Base-by-base conservation (phyloP, 2,329 filamentous ascomycete genomes). In the Arthrobotrys sinensis region DNA sequence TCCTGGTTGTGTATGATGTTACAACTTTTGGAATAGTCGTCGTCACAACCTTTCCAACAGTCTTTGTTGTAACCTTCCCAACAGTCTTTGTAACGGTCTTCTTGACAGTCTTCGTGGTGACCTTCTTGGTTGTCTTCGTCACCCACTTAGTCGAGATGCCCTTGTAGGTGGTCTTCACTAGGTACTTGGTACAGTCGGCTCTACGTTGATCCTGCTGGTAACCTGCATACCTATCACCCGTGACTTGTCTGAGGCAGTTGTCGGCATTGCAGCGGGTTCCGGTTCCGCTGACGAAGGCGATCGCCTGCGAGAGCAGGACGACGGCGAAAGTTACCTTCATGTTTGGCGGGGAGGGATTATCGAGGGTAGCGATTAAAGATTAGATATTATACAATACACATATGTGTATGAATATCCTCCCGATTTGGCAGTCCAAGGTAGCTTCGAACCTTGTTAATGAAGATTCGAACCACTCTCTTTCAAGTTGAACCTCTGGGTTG, bases 401-500 rank as follows among this genome's bases (percentile, higher is more conserved):
- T 60, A 48, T 38, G 53, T 16, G n/a, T 21, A 24, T 28, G 66
- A 66, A 66, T 71, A 60, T 60, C 60, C 69, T 66, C 69, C 69
- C 60, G 69, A 66, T 65, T 73, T 21, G 50, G 46, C 50, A 48
- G 32, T 38, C 45, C 45, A 48, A 48, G 60, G 60, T 46, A 48
- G 6, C 21, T 65, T 60, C 69, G 69, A 52, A 60, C 62, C 60
- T 66, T 63, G 48, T 48, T 38, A 28, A 24, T 38, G 69, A 46
- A 50, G 69, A 64, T 60, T 73, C 60, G 48, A 65, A 66, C 28
- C 36, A 43, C 24, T 73, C 60, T 64, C 46, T 53, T 52, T 64
- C 34, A 65, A 73, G 69, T 45, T 73, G 69, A 66, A 73, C 50
- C 68, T 65, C 24, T 64, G 52, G 67, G 57, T 71, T 63, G 67